These are phyloP conservation scores for Eustoma russellianum DNA, from an alignment of 257 asterid species.

Conservation along the genomic window DNA sequence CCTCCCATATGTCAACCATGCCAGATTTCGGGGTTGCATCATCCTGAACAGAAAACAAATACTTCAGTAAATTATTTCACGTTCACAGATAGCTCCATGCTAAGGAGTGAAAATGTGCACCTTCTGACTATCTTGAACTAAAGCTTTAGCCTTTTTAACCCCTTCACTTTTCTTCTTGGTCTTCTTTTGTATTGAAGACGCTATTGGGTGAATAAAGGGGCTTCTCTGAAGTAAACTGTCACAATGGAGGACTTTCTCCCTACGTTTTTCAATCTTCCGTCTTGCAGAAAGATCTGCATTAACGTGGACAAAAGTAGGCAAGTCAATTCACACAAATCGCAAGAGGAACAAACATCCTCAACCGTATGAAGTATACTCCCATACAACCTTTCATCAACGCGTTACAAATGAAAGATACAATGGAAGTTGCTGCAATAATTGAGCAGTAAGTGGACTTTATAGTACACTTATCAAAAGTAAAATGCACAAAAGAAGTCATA, in stretches of 20 bases:
- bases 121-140: constrained; percentile 21
- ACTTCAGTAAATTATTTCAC: constrained; percentile 6
- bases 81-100: constrained; percentile 1
- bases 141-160: constrained; percentile 21
- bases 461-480: no score
- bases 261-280: constrained; percentile 77
- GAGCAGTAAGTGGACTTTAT: no score
- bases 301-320: neutral
- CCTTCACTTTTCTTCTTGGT: constrained; percentile 41
- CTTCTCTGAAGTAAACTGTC: constrained; percentile 78
- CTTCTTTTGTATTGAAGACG: constrained; percentile 57
- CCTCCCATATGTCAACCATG: constrained; percentile 59
- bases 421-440: no score
- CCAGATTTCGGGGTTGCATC: constrained; percentile 31
- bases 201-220: constrained; percentile 63
- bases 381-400: no score
- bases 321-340: no score
- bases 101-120: constrained; percentile 21
- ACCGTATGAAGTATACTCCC: no score
- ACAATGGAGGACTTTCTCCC: constrained; percentile 60
- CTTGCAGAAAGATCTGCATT: constrained; percentile 65
- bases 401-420: no score
- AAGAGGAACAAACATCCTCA: no score
- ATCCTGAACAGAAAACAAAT: constrained; percentile 27
- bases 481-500: no score